Base-by-base conservation (phyloP, 2,329 filamentous ascomycete genomes). In the Aureobasidium vineae region DNA sequence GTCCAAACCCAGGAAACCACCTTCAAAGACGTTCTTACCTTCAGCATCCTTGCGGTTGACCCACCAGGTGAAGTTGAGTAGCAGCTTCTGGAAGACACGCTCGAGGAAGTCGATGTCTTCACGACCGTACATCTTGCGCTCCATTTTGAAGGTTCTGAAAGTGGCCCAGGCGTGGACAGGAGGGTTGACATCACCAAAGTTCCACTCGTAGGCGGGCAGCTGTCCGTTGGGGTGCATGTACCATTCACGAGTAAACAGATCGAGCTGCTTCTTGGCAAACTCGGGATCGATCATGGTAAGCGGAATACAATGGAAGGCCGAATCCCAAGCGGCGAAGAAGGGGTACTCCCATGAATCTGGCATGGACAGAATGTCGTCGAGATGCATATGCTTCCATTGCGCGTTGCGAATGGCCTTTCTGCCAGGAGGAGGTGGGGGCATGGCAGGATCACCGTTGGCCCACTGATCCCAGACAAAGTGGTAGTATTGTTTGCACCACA, bases 51-150 rank as follows among this genome's bases (percentile, higher is more conserved):
- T 98, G 67, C 94, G 90, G 77, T 98, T 98, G 23, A 97, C 94
- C 94, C 94, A 98, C 95, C 95, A 98, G 4, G 95, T 98, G 77
- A 98, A 98, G 80, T 98, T 98, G 69, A 98, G 83, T 28, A 98
- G 82, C 68, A 98, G 79, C 78, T 98, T 98, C 75, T 98, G 95
- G 82, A 98, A 98, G 5, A 97, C 92, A 23, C 94, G 87, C 81
- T 98, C 94, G 11, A 98, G 84, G 79, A 97, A 98, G 78, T 98
- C 95, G 38, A 97, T 82, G 75, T 98, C 94, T 75, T 97, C 92
- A 40, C 91, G 88, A 47, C 94, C 95, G 73, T 97, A 98, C 82
- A 98, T 87, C 81, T 98, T 98, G 71, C 95, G 89, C 81, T 98
- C 94, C 70, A 98, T 97, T 80, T 98, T 98, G 87, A 98, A 98